Conservation (phyloP, 2,329 filamentous ascomycete genomes). For the Gnomoniopsis smithogilvyi region DNA sequence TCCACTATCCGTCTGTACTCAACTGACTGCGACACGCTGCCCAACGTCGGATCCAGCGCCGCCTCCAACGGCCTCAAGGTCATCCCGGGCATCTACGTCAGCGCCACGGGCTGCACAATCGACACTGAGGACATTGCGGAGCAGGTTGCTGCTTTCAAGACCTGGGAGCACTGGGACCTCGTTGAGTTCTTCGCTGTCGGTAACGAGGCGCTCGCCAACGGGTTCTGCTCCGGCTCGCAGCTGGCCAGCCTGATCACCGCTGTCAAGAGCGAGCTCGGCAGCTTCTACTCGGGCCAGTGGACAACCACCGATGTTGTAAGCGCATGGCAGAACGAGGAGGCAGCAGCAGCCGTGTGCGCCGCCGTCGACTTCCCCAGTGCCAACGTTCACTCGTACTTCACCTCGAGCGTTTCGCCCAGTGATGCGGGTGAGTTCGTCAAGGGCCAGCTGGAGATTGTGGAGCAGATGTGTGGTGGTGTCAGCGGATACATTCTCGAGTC, state of each 20-base stretch:
- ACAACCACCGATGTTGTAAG: conserved; percentile 86
- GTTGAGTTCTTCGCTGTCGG: conserved; percentile 81
- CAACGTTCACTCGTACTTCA: conserved; percentile 97
- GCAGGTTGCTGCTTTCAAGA: conserved; percentile 71
- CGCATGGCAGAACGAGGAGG: conserved; percentile 66
- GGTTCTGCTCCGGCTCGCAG: conserved; percentile 58
- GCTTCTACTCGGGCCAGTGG: conserved; percentile 70
- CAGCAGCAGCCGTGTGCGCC: conserved; percentile 59
- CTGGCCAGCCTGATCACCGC: conserved; percentile 69
- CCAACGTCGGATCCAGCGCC: conserved; percentile 70
- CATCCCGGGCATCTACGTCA: conserved; percentile 87
- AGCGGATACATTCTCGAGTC: conserved; percentile 81
- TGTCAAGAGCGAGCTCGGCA: conserved; percentile 61
- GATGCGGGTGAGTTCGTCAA: conserved; percentile 74
- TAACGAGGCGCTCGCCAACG: conserved; percentile 86
- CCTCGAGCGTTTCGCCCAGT: conserved; percentile 59
- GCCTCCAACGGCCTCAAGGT: conserved; percentile 67
- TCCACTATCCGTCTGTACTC: conserved; percentile 77
- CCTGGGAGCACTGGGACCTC: conserved; percentile 70
- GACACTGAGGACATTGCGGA: conserved; percentile 58
- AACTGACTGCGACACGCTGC: conserved; percentile 82
- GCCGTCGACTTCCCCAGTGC: conserved; percentile 75
- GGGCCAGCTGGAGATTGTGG: conserved; percentile 68
- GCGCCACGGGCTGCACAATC: conserved; percentile 58
- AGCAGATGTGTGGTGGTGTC: conserved; percentile 67